Evolutionary conservation across 2,329 filamentous ascomycete species (phyloP), one percentile per base, ranked within the genome.

Genomic region (Trichoderma pleuroti): DNA sequence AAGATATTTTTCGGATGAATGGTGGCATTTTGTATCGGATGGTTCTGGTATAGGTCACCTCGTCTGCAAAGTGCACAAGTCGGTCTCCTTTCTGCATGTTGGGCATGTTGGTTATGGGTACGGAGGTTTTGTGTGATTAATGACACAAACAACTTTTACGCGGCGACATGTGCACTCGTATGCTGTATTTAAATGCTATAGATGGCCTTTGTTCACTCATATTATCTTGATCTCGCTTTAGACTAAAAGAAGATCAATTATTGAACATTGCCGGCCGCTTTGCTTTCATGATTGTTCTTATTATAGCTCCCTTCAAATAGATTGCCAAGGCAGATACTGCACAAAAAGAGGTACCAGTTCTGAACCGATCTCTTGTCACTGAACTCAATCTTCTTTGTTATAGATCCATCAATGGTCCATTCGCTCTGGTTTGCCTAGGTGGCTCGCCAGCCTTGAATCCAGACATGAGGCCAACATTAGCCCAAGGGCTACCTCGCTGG

Each of bases 361-460:
- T 4, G 7, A 18, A 18, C 36, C 36, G 26, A 30, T 14, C n/a
- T 34, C 34, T 32, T 3, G 6, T 46, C n/a, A 34, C 5, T 7
- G 16, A 16, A 18, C 8, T 21, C 26, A 28, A 10, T 21, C 21
- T 18, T 32, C 26, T 5, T 52, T 24, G 12, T 75, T 42, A 77
- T 28, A 71, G 67, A 64, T 61, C 64, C 21, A 67, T 71, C 9
- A 59, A 56, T 8, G 73, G 62, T 14, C 72, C 71, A 39, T 76
- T 70, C 12, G 75, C 42, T 11, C 72, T 72, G 49, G 74, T 70
- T n/a, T 57, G 24, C 24, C 72, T 73, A 21, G 66, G 69, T 8
- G 78, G 70, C 59, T 77, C 77, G 42, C 78, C 78, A 32, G 76
- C 74, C 61, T 76, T 80, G 10, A 80, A 71, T 18, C 77, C 78